Evolutionary conservation across 306 rosid species (phyloP).

Genomic region (Vachellia collinsii): DNA sequence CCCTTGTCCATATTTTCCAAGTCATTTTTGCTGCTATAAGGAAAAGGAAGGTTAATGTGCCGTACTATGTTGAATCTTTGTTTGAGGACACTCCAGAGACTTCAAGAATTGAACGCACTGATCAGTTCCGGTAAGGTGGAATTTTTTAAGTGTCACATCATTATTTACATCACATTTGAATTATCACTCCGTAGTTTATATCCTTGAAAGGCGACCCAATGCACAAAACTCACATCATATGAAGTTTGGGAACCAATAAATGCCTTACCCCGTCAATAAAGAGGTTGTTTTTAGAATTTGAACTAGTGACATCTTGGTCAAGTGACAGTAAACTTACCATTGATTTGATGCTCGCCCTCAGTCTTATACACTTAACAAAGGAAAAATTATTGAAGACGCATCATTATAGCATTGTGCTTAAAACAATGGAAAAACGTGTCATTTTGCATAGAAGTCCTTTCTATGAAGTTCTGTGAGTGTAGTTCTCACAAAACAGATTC

Average conservation of each 20-base stretch:
- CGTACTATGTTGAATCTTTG: neutral
- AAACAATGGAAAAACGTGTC: too few relatives aligned
- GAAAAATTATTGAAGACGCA: neutral
- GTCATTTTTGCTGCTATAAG: neutral
- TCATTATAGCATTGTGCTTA: neutral
- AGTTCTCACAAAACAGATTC: too few relatives aligned
- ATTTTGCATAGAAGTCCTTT: too few relatives aligned
- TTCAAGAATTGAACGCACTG: neutral
- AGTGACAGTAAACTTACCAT: too few relatives aligned
- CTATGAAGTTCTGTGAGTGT: too few relatives aligned
- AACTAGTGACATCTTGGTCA: too few relatives aligned
- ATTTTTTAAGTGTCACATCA: neutral
- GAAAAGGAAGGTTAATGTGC: neutral
- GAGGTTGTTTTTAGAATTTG: too few relatives aligned
- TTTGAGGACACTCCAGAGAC: neutral
- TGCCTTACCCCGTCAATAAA: too few relatives aligned
- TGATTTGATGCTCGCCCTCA: too few relatives aligned
- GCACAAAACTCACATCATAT: too few relatives aligned
- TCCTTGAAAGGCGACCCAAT: too few relatives aligned
- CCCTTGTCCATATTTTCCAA: neutral
- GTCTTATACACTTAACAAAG: neutral
- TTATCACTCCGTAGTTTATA: neutral
- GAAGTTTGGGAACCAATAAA: too few relatives aligned
- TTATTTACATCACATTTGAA: neutral
- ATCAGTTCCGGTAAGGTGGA: constrained; percentile 4